phyloP scores from a whole-genome alignment of 2,329 filamentous ascomycete genomes.

The Claviceps arundinis region DNA sequence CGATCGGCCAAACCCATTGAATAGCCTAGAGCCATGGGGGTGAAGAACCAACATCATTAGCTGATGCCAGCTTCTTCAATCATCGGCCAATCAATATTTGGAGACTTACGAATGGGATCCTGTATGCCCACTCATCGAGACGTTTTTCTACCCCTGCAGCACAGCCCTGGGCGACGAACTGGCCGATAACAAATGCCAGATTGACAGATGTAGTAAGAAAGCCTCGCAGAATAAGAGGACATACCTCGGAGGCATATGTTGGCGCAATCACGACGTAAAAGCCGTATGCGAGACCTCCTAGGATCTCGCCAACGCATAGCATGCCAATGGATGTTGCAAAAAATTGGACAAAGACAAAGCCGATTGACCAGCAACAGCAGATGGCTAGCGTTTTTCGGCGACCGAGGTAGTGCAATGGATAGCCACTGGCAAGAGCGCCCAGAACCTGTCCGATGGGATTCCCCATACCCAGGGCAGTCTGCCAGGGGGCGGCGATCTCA shows the following conservation, averaged over 20 bases:
- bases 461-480: constrained; percentile 32
- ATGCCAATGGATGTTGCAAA: constrained; percentile 42
- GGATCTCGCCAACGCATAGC: constrained; percentile 46
- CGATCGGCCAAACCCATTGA: constrained; percentile 36
- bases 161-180: constrained; percentile 39
- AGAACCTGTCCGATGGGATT: constrained; percentile 33
- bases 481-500: constrained; percentile 34
- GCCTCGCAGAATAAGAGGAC: constrained; percentile 42
- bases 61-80: not conserved
- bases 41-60: not conserved
- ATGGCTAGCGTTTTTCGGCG: constrained; percentile 30
- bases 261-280: constrained; percentile 46
- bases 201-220: constrained; percentile 47
- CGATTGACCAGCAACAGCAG: constrained; percentile 32
- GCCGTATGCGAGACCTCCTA: constrained; percentile 47
- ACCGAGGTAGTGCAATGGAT: constrained; percentile 25
- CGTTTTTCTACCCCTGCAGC: constrained; percentile 28
- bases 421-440: constrained; percentile 22
- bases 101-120: constrained; percentile 12
- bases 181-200: constrained; percentile 49
- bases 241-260: constrained; percentile 48
- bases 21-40: constrained; percentile 18
- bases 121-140: constrained; percentile 33
- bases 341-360: constrained; percentile 49
- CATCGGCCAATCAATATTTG: not conserved